Evolutionary conservation across 257 asterid genomes (phyloP).

Genomic region (Solanum chilense): DNA sequence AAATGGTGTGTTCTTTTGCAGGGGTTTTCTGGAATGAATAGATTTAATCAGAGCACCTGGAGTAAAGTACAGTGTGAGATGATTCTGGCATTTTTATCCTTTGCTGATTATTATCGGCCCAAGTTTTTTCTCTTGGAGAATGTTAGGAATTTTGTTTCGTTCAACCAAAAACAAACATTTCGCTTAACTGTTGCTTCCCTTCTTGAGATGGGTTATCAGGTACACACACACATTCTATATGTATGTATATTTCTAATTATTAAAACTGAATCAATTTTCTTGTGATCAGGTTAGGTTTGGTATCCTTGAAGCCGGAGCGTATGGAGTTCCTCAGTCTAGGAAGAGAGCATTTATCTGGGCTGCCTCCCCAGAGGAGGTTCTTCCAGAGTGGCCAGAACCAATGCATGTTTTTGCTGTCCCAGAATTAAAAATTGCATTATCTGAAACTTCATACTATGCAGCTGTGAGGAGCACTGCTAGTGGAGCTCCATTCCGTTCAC

Average conservation of each 20-base stretch:
- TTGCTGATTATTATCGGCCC: constrained; percentile 91
- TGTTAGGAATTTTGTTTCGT: constrained; percentile 86
- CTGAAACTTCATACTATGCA: constrained; percentile 44
- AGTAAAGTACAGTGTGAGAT: constrained; percentile 98
- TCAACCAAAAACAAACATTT: constrained; percentile 96
- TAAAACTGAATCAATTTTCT: background rate
- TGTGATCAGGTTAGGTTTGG: constrained; percentile 71
- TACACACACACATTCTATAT: background rate
- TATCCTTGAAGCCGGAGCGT: constrained; percentile 94
- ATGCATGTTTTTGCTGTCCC: constrained; percentile 92
- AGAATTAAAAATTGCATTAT: constrained; percentile 57
- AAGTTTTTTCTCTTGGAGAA: constrained; percentile 89
- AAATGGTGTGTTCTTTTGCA: constrained; percentile 13
- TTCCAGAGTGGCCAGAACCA: constrained; percentile 99
- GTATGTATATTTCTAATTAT: background rate
- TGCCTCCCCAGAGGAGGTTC: constrained; percentile 79
- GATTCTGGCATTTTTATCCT: constrained; percentile 88
- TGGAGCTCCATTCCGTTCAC: constrained; percentile 94
- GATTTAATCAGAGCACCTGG: constrained; percentile 91
- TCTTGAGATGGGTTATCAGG: constrained; percentile 98
- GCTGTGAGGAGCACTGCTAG: constrained; percentile 77
- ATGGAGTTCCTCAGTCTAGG: constrained; percentile 92
- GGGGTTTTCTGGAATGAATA: constrained; percentile 99
- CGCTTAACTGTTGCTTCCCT: constrained; percentile 85
- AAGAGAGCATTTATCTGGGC: constrained; percentile 99